Percentiles rank a stretch among this genome's conserved stretches.
These are phyloP conservation scores for Elsinoe arachidis DNA, from an alignment of 2,329 filamentous ascomycete species.

Conservation along the genomic window DNA sequence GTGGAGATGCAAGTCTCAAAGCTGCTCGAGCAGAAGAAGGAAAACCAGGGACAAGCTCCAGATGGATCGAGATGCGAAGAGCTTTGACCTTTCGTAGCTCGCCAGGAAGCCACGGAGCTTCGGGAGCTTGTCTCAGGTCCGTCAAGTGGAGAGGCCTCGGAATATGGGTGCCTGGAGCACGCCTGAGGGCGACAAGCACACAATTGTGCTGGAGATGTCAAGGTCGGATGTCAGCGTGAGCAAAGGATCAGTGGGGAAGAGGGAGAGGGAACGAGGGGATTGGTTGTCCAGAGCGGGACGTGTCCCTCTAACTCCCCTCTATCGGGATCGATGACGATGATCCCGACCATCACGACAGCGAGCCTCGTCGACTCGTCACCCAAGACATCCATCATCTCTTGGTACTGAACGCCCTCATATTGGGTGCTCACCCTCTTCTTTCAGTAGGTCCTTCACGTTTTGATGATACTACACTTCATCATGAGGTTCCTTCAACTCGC, in stretches of 20 bases:
- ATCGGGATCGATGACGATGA: slow-evolving; percentile 1
- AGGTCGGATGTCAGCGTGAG: slow-evolving; percentile 8
- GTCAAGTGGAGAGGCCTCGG: neutral
- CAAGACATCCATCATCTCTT: slow-evolving; percentile 2
- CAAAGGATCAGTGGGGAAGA: slow-evolving; percentile 6
- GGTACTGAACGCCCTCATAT: slow-evolving; percentile 1
- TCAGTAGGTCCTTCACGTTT: neutral
- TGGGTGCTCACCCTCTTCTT: neutral
- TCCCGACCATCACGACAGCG: neutral
- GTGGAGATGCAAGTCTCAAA: slow-evolving; percentile 2
- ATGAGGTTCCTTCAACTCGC: slow-evolving; percentile 45
- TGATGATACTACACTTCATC: slow-evolving; percentile 16
- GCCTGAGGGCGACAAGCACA: neutral
- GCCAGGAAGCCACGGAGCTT: slow-evolving; percentile 1
- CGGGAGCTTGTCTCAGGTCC: slow-evolving; percentile 4
- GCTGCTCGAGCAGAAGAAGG: neutral
- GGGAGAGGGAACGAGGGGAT: neutral
- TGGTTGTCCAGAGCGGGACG: neutral
- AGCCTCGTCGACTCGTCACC: slow-evolving; percentile 3
- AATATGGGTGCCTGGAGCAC: slow-evolving; percentile 7
- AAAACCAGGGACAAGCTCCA: neutral
- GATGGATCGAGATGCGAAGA: neutral
- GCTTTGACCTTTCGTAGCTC: slow-evolving; percentile 1
- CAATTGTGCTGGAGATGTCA: slow-evolving; percentile 2
- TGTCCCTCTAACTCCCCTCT: neutral